phyloP scores from a whole-genome alignment of 257 asterid species.

The Solanum arcanum region DNA sequence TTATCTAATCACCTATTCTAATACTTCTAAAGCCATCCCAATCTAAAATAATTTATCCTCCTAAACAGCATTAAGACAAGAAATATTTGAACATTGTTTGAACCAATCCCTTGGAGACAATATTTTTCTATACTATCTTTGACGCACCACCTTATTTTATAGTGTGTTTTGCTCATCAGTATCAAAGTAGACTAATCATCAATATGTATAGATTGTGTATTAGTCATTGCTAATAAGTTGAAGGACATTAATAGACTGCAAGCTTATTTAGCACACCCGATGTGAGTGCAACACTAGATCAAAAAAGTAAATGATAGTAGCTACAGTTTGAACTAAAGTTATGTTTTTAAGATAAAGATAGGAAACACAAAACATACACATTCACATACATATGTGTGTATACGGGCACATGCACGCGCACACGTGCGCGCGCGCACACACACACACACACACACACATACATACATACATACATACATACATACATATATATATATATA shows the following conservation, averaged over 20 bases:
- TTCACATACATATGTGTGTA: neutral
- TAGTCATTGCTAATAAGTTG: neutral
- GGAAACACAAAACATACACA: neutral
- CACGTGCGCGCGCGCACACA: fast-evolving
- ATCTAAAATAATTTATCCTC: neutral
- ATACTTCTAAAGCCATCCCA: neutral
- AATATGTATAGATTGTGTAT: neutral
- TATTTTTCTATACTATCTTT: neutral
- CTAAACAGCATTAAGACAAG: neutral
- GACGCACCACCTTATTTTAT: neutral
- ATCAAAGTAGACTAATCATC: neutral
- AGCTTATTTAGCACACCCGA: neutral
- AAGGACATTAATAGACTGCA: neutral
- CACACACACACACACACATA: neutral
- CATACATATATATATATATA: too few species aligned
- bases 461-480: too few species aligned
- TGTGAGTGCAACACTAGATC: neutral
- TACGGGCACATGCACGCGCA: too few species aligned
- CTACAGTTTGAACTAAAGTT: neutral
- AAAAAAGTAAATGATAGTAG: neutral
- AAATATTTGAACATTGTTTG: neutral
- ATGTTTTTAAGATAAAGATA: neutral
- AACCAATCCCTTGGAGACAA: neutral
- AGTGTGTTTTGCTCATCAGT: neutral
- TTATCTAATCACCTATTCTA: neutral